phyloP scores from a whole-genome alignment of 1,284 basidiomycete species.

The Heterobasidion occidentale region DNA sequence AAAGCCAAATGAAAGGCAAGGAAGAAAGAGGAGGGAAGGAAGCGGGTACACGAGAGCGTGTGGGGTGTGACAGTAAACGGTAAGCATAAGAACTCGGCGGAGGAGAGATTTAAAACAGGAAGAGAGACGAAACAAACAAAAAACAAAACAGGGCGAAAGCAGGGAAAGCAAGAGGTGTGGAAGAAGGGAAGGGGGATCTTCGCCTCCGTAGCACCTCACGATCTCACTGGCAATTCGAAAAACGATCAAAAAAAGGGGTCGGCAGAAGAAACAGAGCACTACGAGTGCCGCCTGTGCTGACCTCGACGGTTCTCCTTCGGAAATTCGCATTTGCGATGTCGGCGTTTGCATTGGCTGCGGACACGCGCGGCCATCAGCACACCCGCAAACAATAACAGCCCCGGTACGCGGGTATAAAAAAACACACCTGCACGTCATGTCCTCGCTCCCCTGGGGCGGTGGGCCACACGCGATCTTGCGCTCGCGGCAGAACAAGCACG shows the following conservation, averaged over 20 bases:
- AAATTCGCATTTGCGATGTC: slow-evolving; percentile 38
- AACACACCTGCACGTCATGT: slow-evolving; percentile 27
- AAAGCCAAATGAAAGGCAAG: too few relatives aligned
- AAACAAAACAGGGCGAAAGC: too few relatives aligned
- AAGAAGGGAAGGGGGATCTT: neutral
- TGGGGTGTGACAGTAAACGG: too few relatives aligned
- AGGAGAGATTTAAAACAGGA: too few relatives aligned
- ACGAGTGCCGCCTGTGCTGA: slow-evolving; percentile 34
- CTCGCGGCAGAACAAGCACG: slow-evolving; percentile 30
- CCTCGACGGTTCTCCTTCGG: slow-evolving; percentile 45
- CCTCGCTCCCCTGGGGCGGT: slow-evolving; percentile 19
- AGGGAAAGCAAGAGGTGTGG: neutral
- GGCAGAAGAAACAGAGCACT: neutral
- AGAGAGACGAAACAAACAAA: too few relatives aligned
- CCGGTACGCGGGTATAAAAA: neutral
- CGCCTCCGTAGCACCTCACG: too few relatives aligned
- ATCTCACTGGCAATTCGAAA: too few relatives aligned
- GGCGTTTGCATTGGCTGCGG: slow-evolving; percentile 39
- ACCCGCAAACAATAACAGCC: neutral
- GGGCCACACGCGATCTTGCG: slow-evolving; percentile 31
- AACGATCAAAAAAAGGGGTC: too few relatives aligned
- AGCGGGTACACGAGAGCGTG: neutral
- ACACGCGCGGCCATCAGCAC: slow-evolving; percentile 2
- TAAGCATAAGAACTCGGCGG: too few relatives aligned
- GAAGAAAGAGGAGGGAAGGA: neutral